Percentiles rank a stretch among this genome's conserved stretches.
Evolutionary conservation across 73 alveolate genomes (phyloP).

Genomic region (Paramecium pentaurelia): DNA sequence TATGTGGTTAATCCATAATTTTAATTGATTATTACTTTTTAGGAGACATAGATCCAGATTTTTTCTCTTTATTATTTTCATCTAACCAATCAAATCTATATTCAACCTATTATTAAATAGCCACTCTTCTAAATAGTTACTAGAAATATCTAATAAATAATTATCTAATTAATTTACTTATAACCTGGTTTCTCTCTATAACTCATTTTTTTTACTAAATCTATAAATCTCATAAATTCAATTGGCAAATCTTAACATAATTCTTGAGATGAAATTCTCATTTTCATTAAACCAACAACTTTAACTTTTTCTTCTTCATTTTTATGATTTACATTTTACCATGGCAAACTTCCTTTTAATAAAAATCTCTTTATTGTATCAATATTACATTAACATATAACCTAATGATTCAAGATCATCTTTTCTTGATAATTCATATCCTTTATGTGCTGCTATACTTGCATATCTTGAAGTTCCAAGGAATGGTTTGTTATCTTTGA

Average conservation of each 20-base stretch:
- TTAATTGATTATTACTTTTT: background rate
- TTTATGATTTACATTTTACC: constrained; percentile 90
- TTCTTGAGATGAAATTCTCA: constrained; percentile 79
- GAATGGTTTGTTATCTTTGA: constrained; percentile 69
- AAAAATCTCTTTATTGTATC: constrained; percentile 46
- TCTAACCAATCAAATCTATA: constrained; percentile 27
- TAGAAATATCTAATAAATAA: background rate
- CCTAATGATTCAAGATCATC: constrained; percentile 80
- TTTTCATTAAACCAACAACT: constrained; percentile 81
- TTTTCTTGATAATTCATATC: constrained; percentile 85
- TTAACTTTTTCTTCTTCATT: constrained; percentile 87
- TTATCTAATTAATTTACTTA: constrained; percentile 42
- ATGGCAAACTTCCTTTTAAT: constrained; percentile 77
- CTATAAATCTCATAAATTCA: constrained; percentile 52
- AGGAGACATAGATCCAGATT: background rate
- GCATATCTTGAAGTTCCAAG: constrained; percentile 83
- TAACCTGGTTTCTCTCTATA: constrained; percentile 89
- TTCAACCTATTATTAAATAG: background rate
- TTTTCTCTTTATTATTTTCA: background rate
- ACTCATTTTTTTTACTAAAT: constrained; percentile 62
- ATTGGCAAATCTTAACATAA: constrained; percentile 70
- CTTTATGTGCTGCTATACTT: constrained; percentile 76
- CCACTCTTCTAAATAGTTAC: constrained; percentile 2
- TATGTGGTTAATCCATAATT: background rate
- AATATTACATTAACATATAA: constrained; percentile 66